Conservation (phyloP, 345 rosid genomes). For the Acer campestre region DNA sequence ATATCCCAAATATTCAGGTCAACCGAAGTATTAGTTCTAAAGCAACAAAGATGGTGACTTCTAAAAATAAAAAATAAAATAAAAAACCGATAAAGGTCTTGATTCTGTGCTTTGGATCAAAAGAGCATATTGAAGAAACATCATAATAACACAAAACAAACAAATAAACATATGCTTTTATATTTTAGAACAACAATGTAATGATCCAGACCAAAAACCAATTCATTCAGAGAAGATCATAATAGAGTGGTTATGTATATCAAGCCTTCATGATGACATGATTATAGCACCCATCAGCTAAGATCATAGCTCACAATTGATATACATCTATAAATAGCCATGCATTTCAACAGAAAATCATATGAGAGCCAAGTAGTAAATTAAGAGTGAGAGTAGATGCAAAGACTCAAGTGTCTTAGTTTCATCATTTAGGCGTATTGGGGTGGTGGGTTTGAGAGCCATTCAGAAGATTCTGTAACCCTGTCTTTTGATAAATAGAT, state of each 20-base stretch:
- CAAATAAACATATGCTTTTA: not conserved
- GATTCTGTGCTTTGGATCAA: not conserved
- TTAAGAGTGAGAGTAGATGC: not conserved
- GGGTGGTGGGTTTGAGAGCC: not conserved
- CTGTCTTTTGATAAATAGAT: not conserved
- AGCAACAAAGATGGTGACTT: not conserved
- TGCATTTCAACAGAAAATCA: not conserved
- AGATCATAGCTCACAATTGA: not conserved
- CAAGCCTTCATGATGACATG: not conserved
- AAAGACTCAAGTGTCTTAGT: no score
- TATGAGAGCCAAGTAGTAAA: not conserved
- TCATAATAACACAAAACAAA: not conserved
- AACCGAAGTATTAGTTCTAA: not conserved
- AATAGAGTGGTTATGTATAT: not conserved
- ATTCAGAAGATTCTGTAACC: not conserved
- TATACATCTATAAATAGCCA: not conserved
- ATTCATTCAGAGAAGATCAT: not conserved
- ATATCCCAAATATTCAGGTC: not conserved
- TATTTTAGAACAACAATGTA: not conserved
- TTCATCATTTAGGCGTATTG: not conserved
- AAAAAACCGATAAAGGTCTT: not conserved
- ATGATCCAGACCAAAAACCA: not conserved
- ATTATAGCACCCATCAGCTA: not conserved
- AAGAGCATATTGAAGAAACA: not conserved
- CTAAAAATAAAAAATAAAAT: not conserved